phyloP scores from a whole-genome alignment of 495 filamentous ascomycete genomes.

The Acidiella bohemica region DNA sequence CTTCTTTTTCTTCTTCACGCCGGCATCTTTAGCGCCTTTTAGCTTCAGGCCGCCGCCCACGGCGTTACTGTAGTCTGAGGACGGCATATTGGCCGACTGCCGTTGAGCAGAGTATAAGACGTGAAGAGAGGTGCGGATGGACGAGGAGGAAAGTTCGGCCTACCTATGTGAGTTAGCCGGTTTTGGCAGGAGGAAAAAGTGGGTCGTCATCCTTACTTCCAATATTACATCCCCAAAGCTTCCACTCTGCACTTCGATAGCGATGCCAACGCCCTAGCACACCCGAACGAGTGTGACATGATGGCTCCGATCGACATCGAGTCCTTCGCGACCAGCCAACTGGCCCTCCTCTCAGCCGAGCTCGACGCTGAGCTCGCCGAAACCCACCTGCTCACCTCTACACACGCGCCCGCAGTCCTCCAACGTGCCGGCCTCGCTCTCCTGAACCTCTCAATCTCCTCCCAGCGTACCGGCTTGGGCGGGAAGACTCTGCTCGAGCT shows the following conservation, averaged over 20 bases:
- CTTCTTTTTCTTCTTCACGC: constrained; percentile 47
- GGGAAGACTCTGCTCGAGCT: constrained; percentile 80
- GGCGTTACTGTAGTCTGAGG: constrained; percentile 56
- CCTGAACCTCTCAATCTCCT: constrained; percentile 59
- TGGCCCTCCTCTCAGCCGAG: constrained; percentile 62
- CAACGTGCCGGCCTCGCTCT: constrained; percentile 79
- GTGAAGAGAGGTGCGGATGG: too few species aligned
- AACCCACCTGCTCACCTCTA: constrained; percentile 55
- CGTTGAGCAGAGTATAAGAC: too few species aligned
- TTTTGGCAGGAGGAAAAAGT: too few species aligned
- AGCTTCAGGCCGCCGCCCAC: constrained; percentile 59
- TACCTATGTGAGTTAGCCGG: too few species aligned
- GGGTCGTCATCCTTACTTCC: too few species aligned
- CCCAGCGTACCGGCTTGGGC: constrained; percentile 81
- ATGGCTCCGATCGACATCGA: constrained; percentile 44
- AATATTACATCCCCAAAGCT: too few species aligned
- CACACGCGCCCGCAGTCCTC: constrained; percentile 56
- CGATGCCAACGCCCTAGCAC: too few species aligned
- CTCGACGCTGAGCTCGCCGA: constrained; percentile 64
- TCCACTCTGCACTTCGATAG: too few species aligned
- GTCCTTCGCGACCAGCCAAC: constrained; percentile 65
- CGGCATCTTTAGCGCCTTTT: constrained; percentile 51
- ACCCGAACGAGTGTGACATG: too few species aligned
- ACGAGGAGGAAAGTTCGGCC: too few species aligned
- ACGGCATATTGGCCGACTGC: too few species aligned